Percentiles rank a stretch among this genome's conserved stretches.
phyloP scores from a whole-genome alignment of 192 early-diverging fungal species.

The Linnemannia exigua region DNA sequence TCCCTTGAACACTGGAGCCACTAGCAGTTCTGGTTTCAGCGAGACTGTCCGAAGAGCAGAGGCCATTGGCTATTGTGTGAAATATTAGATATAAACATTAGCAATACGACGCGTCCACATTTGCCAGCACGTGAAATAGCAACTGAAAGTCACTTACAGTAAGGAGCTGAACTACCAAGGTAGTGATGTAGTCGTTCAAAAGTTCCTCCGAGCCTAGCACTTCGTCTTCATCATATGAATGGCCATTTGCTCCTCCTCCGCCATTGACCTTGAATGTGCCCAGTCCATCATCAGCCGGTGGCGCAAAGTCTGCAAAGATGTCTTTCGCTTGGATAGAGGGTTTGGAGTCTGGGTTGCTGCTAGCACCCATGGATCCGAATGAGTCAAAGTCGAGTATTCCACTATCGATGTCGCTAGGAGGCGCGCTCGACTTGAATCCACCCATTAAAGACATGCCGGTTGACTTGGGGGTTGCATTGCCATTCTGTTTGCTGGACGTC shows the following conservation, averaged over 20 bases:
- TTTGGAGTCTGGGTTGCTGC: not conserved
- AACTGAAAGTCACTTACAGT: conserved; percentile 18
- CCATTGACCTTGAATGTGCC: not conserved
- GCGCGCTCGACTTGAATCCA: conserved; percentile 21
- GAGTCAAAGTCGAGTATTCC: conserved; percentile 44
- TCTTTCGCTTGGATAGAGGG: conserved; percentile 6
- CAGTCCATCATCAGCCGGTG: conserved; percentile 26
- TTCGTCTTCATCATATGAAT: conserved; percentile 6
- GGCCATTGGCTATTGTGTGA: conserved; percentile 47
- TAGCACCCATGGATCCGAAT: conserved; percentile 34
- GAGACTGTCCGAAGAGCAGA: conserved; percentile 47
- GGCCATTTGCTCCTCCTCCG: not conserved
- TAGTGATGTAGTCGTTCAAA: conserved; percentile 52
- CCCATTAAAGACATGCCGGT: conserved; percentile 46
- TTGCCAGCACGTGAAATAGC: not conserved
- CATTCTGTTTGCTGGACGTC: conserved; percentile 20
- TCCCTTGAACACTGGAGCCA: conserved; percentile 39
- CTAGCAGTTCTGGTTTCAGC: conserved; percentile 43
- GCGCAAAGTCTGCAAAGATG: conserved; percentile 40
- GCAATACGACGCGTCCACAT: not conserved
- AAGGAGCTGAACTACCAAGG: conserved; percentile 49
- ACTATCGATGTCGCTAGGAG: conserved; percentile 38
- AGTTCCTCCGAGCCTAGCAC: conserved; percentile 47
- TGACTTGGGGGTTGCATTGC: conserved; percentile 6
- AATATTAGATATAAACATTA: not conserved